phyloP scores from a whole-genome alignment of 768 basidiomycete genomes.

The Paxillus rubicundulus region DNA sequence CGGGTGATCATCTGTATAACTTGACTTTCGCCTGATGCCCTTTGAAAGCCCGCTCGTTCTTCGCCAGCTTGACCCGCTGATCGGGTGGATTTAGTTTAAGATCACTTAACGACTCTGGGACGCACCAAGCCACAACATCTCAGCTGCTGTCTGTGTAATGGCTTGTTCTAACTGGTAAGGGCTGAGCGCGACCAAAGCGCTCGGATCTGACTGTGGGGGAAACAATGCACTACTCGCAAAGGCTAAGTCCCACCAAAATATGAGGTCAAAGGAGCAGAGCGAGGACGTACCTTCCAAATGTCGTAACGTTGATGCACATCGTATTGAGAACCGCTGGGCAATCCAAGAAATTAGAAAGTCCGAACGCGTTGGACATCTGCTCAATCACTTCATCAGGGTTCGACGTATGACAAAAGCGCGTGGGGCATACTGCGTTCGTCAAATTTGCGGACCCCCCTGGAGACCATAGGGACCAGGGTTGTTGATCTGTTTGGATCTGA shows the following conservation, averaged over 20 bases:
- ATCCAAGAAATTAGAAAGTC: too few species aligned
- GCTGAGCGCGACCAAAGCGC: background rate
- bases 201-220: background rate
- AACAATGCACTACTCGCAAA: background rate
- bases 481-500: background rate
- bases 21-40: background rate
- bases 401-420: background rate
- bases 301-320: too few species aligned
- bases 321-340: too few species aligned
- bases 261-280: background rate
- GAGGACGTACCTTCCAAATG: too few species aligned
- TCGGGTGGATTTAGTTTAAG: background rate
- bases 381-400: background rate
- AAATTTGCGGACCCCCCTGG: background rate
- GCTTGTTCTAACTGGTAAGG: background rate
- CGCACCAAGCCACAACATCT: slow-evolving; percentile 11
- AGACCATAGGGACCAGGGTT: slow-evolving; percentile 11
- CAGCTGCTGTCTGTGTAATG: slow-evolving; percentile 4
- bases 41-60: slow-evolving; percentile 7
- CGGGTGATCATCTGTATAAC: slow-evolving; percentile 5
- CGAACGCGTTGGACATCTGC: background rate
- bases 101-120: background rate
- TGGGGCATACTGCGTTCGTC: background rate
- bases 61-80: slow-evolving; percentile 10
- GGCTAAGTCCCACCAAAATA: background rate